Base-by-base conservation (phyloP, 257 asterid genomes). In the Leptodermis oblonga region DNA sequence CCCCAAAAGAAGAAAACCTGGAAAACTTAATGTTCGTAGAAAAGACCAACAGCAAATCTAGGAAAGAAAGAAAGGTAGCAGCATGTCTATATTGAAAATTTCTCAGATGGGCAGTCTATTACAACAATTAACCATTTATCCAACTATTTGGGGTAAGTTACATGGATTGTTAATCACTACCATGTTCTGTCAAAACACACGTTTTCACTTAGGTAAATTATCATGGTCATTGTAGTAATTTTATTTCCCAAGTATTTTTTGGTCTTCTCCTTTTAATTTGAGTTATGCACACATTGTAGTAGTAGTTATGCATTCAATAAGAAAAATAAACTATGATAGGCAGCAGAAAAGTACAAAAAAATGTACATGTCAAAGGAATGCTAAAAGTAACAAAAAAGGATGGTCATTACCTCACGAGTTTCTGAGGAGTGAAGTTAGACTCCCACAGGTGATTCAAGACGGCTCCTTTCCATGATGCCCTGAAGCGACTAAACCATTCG, bases 371-470 rank as follows among this genome's bases (percentile, higher is more conserved):
- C 53, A 55, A 30, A 54, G 4, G 36, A 9, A 36, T 25, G n/a
- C 30, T 15, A 58, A 43, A 58, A n/a, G 33, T 39, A 68, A 25
- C 3, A 22, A 25, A 60, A 62, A 23, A 42, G 41, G 23, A 43
- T 37, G 37, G 46, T 36, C 67, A 59, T 65, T 73, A 90, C 99
- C 99, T 93, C 75, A 93, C 49, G 78, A 93, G 33, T 82, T 79
- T 93, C 85, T 86, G 93, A 3, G 99, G 99, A 37, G 97, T 93
- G 71, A 90, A 87, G 84, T 93, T 93, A 70, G 99, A 85, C 84
- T 93, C 99, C 99, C 99, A 93, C 22, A 93, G 82, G 83, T 87
- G 99, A 86, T 90, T 88, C 46, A 88, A 1, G 73, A 90, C 56
- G 72, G 82, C 90, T 65, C 97, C 99, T 76, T 90, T 93, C 99